Percentiles rank a stretch among this genome's conserved stretches.
phyloP scores from a whole-genome alignment of 192 early-diverging fungal genomes.

The Entomortierella beljakovae region DNA sequence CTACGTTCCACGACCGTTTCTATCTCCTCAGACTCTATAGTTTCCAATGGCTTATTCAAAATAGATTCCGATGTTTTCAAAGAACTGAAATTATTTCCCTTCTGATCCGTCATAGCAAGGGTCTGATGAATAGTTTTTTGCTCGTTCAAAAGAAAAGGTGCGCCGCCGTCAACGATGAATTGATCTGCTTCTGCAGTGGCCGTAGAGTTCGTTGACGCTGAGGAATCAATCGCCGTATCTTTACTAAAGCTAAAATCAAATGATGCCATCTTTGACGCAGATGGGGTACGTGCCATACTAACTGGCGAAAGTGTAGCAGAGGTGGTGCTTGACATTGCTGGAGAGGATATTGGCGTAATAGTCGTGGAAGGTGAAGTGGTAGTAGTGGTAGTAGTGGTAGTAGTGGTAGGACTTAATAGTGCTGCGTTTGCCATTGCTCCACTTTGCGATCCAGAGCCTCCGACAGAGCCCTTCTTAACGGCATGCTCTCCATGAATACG shows the following conservation, averaged over 20 bases:
- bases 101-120: not conserved
- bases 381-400: not conserved
- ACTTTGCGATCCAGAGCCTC: not conserved
- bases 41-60: not conserved
- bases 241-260: slow-evolving; percentile 16
- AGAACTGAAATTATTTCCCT: not conserved
- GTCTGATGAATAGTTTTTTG: slow-evolving; percentile 15
- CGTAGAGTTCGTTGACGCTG: not conserved
- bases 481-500: slow-evolving; percentile 27
- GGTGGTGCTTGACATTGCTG: slow-evolving; percentile 2
- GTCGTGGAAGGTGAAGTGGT: not conserved
- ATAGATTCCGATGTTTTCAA: not conserved
- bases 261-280: slow-evolving; percentile 11
- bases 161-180: slow-evolving; percentile 3
- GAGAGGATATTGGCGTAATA: slow-evolving; percentile 2
- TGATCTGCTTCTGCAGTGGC: not conserved
- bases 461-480: slow-evolving; percentile 8
- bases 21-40: not conserved
- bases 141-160: slow-evolving; percentile 11
- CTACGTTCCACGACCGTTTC: not conserved
- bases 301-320: slow-evolving; percentile 12
- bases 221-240: not conserved
- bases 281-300: slow-evolving; percentile 14
- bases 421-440: not conserved
- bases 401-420: slow-evolving; percentile 18